Evolutionary conservation across 2,329 filamentous ascomycete species (phyloP), one percentile per base, ranked within the genome.

Genomic region (Cadophora gregata): DNA sequence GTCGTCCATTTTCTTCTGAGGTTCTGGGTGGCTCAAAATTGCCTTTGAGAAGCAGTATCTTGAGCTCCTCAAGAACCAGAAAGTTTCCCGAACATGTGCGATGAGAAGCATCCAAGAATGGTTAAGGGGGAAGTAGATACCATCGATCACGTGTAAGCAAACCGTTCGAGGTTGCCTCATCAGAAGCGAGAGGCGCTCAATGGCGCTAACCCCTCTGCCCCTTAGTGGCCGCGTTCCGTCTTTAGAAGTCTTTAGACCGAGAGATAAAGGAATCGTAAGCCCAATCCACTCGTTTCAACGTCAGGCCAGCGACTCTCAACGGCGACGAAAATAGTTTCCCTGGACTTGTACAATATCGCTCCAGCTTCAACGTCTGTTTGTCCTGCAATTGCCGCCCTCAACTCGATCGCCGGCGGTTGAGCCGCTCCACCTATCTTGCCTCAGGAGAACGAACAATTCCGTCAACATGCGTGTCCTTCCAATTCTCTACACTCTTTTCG

Each of bases 401-500:
- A 51, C 51, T 45, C 14, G 27, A 58, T 63, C 64, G 51, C 60
- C 50, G 71, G 74, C 74, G 72, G 64, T 67, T 58, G 65, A 68
- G 73, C 71, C 71, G 67, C 62, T 66, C 47, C 67, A 66, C 53
- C 42, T 51, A 51, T 36, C 56, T 48, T 51, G 56, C 56, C 64
- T 72, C 69, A 71, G 70, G 71, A 72, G 70, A 69, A 67, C 47
- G 48, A 68, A 48, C 58, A 66, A 68, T 67, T 48, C 64, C 51
- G 42, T 66, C 71, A 75, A 68, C 10, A 77, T 77, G 75, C 75
- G 74, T 71, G 65, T 77, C 59, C 71, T 73, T 66, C 64, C 72
- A 51, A 64, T 75, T 25, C 50, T 77, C 29, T 71, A 62, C 62
- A 59, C 73, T 21, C 58, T 76, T 58, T 72, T 74, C 55, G 70